Conservation (phyloP, 148 eudicot species). For the Amaranthus hypochondriacus region DNA sequence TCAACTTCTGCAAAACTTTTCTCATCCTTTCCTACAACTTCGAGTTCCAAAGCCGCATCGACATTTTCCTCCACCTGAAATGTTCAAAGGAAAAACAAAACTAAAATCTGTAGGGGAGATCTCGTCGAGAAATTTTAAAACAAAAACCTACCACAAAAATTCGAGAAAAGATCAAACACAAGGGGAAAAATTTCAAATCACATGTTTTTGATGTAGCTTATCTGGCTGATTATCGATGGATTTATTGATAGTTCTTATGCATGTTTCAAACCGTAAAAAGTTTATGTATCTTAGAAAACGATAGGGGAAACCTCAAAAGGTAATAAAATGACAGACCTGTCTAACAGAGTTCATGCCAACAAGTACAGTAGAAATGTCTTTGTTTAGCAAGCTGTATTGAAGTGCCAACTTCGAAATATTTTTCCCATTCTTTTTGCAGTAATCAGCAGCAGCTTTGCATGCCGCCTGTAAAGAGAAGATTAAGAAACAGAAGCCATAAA, state of each 20-base stretch:
- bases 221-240: not conserved
- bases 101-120: not conserved
- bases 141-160: not conserved
- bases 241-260: not conserved
- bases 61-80: slow-evolving; percentile 85
- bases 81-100: not conserved
- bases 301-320: not conserved
- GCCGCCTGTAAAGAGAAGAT: slow-evolving; percentile 48
- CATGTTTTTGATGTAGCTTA: not conserved
- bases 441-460: slow-evolving; percentile 76
- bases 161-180: not conserved
- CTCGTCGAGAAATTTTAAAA: not conserved
- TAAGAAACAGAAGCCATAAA: not conserved
- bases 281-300: not conserved
- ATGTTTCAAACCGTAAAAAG: not conserved
- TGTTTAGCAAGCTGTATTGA: slow-evolving; percentile 89
- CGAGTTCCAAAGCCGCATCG: slow-evolving; percentile 65
- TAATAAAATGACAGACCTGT: slow-evolving; percentile 46
- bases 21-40: slow-evolving; percentile 47
- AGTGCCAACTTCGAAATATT: slow-evolving; percentile 77
- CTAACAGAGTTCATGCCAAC: slow-evolving; percentile 90
- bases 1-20: slow-evolving; percentile 50
- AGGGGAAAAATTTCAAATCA: not conserved
- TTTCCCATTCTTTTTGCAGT: slow-evolving; percentile 76
- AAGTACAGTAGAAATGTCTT: slow-evolving; percentile 73